These are phyloP conservation scores for Globisporangium splendens DNA, from an alignment of 352 stramenopile genomes.

Conservation along the genomic window DNA sequence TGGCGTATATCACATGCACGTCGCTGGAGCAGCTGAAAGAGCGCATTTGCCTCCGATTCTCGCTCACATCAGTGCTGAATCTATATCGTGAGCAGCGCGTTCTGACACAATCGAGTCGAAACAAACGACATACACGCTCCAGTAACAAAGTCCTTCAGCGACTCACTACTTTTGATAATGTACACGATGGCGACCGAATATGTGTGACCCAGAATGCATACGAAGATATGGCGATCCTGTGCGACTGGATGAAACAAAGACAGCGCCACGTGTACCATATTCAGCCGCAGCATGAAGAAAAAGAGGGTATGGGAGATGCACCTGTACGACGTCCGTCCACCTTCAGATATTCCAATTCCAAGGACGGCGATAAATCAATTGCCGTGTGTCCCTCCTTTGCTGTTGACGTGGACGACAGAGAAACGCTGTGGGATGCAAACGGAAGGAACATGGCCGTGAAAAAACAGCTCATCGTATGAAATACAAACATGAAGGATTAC, in stretches of 20 bases:
- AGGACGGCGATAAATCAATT: too few relatives aligned
- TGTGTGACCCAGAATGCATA: constrained; percentile 58
- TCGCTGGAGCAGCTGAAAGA: constrained; percentile 41
- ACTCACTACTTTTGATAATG: constrained; percentile 30
- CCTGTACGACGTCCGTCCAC: neutral
- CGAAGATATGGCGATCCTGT: constrained; percentile 71
- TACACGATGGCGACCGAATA: constrained; percentile 51
- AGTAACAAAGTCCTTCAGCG: constrained; percentile 29
- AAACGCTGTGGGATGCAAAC: constrained; percentile 53
- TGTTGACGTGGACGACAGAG: neutral
- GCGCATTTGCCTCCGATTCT: constrained; percentile 25
- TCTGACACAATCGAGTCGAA: neutral
- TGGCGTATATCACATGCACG: constrained; percentile 49
- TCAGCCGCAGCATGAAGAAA: constrained; percentile 10
- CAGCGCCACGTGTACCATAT: constrained; percentile 31
- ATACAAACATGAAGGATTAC: too few relatives aligned
- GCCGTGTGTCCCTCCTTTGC: too few relatives aligned
- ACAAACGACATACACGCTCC: constrained; percentile 1
- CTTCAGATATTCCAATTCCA: too few relatives aligned
- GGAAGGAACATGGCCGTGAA: constrained; percentile 38
- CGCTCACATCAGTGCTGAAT: constrained; percentile 22
- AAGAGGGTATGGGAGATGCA: constrained; percentile 7
- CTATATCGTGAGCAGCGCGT: constrained; percentile 42
- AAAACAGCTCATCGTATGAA: constrained; percentile 2
- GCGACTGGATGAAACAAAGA: constrained; percentile 52